Conservation (phyloP, 2,329 filamentous ascomycete genomes). For the Aureobasidium subglaciale region DNA sequence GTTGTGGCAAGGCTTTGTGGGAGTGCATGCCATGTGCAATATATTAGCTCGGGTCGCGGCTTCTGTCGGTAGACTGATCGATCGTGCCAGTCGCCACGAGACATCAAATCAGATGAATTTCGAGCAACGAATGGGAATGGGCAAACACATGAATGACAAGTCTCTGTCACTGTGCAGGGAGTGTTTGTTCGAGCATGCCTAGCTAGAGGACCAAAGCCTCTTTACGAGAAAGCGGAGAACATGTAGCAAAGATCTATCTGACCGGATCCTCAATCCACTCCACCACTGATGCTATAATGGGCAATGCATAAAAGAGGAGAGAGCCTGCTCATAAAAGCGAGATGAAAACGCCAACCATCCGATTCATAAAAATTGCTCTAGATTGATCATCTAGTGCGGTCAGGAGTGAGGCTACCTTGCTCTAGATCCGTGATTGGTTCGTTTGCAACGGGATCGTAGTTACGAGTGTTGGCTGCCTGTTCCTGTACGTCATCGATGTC, state of each 20-base stretch:
- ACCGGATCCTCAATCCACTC: neutral
- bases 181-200: neutral
- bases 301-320: neutral
- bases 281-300: slow-evolving; percentile 6
- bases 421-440: slow-evolving; percentile 30
- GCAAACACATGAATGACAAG: neutral
- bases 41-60: neutral
- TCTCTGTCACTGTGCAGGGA: neutral
- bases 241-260: slow-evolving; percentile 7
- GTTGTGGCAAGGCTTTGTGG: neutral
- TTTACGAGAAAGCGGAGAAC: neutral
- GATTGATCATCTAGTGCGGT: slow-evolving; percentile 15
- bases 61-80: neutral
- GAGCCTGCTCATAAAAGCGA: neutral
- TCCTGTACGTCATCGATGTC: slow-evolving; percentile 28
- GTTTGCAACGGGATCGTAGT: slow-evolving; percentile 27
- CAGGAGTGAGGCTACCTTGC: slow-evolving; percentile 22
- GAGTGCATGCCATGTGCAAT: neutral
- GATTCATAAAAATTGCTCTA: neutral
- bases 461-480: slow-evolving; percentile 25
- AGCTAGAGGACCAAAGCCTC: neutral
- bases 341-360: slow-evolving; percentile 2
- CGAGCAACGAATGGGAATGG: neutral
- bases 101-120: neutral
- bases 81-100: neutral